A percentile compares a stretch with the other conserved stretches of the same genome.
phyloP scores from a whole-genome alignment of 192 early-diverging fungal species.

The Coemansia sp. region DNA sequence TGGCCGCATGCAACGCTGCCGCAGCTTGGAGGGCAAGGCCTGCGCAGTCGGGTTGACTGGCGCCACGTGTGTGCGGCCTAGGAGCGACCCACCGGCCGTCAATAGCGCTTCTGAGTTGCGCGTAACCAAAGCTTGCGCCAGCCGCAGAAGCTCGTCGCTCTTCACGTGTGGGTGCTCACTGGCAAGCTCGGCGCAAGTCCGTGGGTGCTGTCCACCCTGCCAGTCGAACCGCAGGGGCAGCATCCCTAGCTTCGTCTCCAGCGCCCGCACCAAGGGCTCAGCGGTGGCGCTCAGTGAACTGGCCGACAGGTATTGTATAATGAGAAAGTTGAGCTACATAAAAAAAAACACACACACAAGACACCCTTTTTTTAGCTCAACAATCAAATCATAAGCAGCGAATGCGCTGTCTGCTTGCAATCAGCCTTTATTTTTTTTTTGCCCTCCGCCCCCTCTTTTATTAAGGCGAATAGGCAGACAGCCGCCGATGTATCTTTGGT shows the following conservation, averaged over 20 bases:
- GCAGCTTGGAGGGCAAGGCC: neutral
- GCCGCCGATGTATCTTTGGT: neutral
- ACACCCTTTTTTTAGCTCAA: neutral
- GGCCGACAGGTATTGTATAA: constrained; percentile 65
- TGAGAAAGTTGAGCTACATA: constrained; percentile 68
- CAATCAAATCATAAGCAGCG: neutral
- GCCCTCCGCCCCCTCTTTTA: neutral
- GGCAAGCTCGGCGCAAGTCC: constrained; percentile 61
- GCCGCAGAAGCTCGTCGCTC: constrained; percentile 24
- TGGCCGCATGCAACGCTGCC: neutral
- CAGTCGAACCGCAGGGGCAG: constrained; percentile 71
- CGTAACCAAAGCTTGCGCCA: constrained; percentile 25
- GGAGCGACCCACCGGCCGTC: constrained; percentile 42
- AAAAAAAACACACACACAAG: neutral
- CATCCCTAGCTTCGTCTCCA: constrained; percentile 49
- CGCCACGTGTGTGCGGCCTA: constrained; percentile 26
- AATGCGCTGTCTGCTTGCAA: neutral
- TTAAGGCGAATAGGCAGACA: neutral
- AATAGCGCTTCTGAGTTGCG: constrained; percentile 21
- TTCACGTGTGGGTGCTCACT: constrained; percentile 30
- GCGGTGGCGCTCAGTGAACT: constrained; percentile 60
- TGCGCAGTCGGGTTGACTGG: constrained; percentile 20
- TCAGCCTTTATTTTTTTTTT: neutral
- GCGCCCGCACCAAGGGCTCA: constrained; percentile 38
- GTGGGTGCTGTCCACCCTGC: constrained; percentile 59